Base-by-base conservation (phyloP, 2,329 filamentous ascomycete genomes). In the Fusarium piperis region DNA sequence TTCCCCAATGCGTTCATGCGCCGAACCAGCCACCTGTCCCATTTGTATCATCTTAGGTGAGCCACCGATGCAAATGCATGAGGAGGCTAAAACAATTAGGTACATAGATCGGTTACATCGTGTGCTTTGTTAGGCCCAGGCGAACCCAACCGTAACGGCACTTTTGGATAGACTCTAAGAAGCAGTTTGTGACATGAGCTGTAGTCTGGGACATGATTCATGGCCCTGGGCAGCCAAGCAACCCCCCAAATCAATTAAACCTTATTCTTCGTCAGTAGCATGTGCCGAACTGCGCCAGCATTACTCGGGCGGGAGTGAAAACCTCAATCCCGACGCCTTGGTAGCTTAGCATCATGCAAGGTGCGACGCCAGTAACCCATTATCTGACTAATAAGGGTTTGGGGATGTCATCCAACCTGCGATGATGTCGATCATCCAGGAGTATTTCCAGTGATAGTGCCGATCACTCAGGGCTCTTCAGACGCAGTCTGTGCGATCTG, bases 391-490 rank as follows among this genome's bases (percentile, higher is more conserved):
- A 46, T 30, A 23, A 58, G 53, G 23, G 33, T 26, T n/a, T 26
- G 23, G 38, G 46, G n/a, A 56, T 38, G 33, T 46, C 39, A 44
- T 38, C n/a, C 26, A 28, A 13, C 16, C 28, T 51, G 26, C 16
- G 15, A 51, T 32, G 23, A 44, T 44, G 39, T 16, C 39, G 20
- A 28, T 46, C 23, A 46, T 28, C 41, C 23, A 44, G 44, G 44
- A n/a, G 26, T 28, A 12, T 28, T n/a, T 18, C 18, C 12, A 20
- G 44, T 16, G 44, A 30, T 48, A 15, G 23, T 16, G n/a, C 13
- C 48, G 48, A 58, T 53, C 39, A 38, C 18, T 11, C 53, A 59
- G 12, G 67, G 33, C 67, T 70, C 67, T 55, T 57, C 67, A 44
- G 62, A 39, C 18, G 53, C 52, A 11, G 56, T 44, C 62, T 64